Base-by-base conservation (phyloP, 2,329 filamentous ascomycete genomes). In the Penicillium sp. region DNA sequence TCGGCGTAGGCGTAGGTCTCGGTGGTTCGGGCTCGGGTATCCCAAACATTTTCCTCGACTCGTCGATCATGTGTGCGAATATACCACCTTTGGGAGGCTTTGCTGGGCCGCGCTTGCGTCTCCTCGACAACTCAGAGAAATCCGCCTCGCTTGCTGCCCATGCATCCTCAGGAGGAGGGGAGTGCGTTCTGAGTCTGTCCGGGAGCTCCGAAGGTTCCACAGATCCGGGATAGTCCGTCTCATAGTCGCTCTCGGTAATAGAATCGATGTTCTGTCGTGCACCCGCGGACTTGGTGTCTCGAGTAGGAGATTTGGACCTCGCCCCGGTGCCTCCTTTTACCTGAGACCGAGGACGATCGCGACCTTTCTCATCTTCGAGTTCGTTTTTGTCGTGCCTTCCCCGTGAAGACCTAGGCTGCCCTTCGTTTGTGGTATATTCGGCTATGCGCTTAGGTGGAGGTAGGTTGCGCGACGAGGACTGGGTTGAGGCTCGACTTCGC, bases 41-140 rank as follows among this genome's bases (percentile, higher is more conserved):
- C n/a, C 69, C 67, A 58, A 80, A 78, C 60, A 78, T 74, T 56
- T 77, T 79, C 55, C 69, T 75, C 2, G 76, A 76, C 49, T 78
- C 75, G 34, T 73, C 74, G 34, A 77, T 64, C 56, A 78, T 75
- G 45, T 79, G 78, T 40, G 67, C 72, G 46, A 79, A 69, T 29
- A 79, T 71, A 1, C 76, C 74, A 32, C 71, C 72, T 57, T 76
- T 78, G 14, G 72, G 72, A 20, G 71, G 62, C 50, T 70, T 74
- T 35, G 61, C 56, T n/a, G 65, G 64, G 11, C 71, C 70, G 26
- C 71, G 66, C 35, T 70, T 67, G 31, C 71, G 69, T 34, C 69
- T 67, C 44, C 66, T 71, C 16, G 74, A 76, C 37, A 75, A 53
- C 38, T 76, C 74, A 5, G 74, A 71, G 51, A 76, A 74, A 47